Percentiles rank a stretch among this genome's conserved stretches.
phyloP scores from a whole-genome alignment of 2,329 filamentous ascomycete genomes.

The Ophiostoma himal-ulmi region DNA sequence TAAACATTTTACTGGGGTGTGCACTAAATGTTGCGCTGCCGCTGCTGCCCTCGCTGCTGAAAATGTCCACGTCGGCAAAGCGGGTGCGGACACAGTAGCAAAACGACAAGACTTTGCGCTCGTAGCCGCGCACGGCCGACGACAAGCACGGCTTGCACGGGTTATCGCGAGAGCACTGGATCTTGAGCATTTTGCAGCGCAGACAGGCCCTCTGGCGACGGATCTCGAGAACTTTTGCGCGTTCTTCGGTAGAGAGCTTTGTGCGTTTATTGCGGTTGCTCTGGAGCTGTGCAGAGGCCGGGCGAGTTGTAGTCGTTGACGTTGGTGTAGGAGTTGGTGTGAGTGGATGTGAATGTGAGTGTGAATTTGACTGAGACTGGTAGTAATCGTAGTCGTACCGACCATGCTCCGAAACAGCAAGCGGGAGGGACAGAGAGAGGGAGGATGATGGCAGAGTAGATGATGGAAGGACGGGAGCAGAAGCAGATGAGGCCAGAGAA shows the following conservation, averaged over 20 bases:
- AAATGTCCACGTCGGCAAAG: slow-evolving; percentile 32
- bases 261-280: slow-evolving; percentile 22
- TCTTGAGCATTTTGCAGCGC: slow-evolving; percentile 31
- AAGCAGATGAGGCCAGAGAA: neutral
- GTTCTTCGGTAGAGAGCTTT: slow-evolving; percentile 28
- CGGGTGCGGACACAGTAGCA: slow-evolving; percentile 32
- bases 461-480: neutral
- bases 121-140: slow-evolving; percentile 29
- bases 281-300: neutral
- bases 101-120: slow-evolving; percentile 31
- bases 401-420: slow-evolving; percentile 8
- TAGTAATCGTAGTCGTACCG: neutral
- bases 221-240: slow-evolving; percentile 29
- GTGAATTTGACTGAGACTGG: neutral
- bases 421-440: neutral
- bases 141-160: slow-evolving; percentile 30
- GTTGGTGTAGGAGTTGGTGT: neutral
- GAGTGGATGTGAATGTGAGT: neutral
- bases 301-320: neutral
- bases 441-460: neutral
- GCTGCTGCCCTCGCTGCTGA: slow-evolving; percentile 14
- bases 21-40: too few relatives aligned
- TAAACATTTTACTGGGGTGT: neutral
- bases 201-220: slow-evolving; percentile 31
- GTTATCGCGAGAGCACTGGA: slow-evolving; percentile 31